Base-by-base conservation (phyloP, 805 yeast species). In the Lipomyces anomalus region DNA sequence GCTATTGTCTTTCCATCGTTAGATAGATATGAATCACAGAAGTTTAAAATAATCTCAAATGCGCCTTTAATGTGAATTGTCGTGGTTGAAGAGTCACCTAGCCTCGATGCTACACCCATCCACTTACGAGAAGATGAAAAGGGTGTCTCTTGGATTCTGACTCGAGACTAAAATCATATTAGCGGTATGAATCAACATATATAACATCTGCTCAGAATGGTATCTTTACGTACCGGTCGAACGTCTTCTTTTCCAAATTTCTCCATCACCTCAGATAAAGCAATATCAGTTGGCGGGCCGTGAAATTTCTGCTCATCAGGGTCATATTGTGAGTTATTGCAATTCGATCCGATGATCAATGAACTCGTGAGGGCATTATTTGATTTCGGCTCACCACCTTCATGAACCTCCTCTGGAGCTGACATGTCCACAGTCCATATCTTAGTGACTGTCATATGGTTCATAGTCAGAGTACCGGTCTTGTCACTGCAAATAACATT, bases 241-340 rank as follows among this genome's bases (percentile, higher is more conserved):
- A 65, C 59, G 63, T 92, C 97, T 4, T 76, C 78, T 40, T 86
- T 60, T 2, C 82, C 84, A 65, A 88, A 87, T 47, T 75, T 76
- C 4, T 77, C 68, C 46, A 88, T 69, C 28, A 79, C 76, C 64
- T 86, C 95, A 45, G 88, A 70, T 35, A 92, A 70, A 0, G 98
- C 97, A 56, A 89, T 79, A 67, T 92, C 98, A 11, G 95, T 87
- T 33, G 98, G 95, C 64, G 90, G 92, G 22, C 98, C 98, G 32
- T 44, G 51, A 16, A 37, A 40, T 30, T 47, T 48, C n/a, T 41
- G 48, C 22, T 47, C 47, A 6, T 42, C 47, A 4, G 41, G 43
- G 30, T 29, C 50, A 20, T 20, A 46, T 30, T 44, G 44, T 4
- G 53, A 45, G 40, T 53, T 53, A 36, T 53, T 68, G 55, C 72